Conservation (phyloP, 305 asterid species). For the Fraxinus floribunda region DNA sequence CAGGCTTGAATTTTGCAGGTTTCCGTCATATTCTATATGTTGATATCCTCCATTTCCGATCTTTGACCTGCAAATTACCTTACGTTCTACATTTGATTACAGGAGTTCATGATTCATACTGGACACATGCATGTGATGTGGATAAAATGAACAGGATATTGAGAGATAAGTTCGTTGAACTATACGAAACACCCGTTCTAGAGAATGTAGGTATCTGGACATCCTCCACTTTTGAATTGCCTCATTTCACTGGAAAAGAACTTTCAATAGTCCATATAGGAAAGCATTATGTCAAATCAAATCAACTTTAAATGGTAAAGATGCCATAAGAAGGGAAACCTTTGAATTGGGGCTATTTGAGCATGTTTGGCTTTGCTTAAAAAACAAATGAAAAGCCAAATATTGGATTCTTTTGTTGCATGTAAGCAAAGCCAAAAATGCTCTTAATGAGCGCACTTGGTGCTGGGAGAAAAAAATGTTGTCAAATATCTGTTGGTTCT, state of each 20-base stretch:
- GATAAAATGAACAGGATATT: constrained; percentile 72
- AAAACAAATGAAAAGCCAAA: neutral
- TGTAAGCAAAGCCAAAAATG: neutral
- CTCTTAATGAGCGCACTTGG: neutral
- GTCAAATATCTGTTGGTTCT: neutral
- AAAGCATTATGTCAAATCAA: neutral
- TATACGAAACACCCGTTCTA: constrained; percentile 74
- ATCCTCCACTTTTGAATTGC: constrained; percentile 16
- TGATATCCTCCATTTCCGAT: constrained; percentile 15
- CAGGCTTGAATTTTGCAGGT: constrained; percentile 96
- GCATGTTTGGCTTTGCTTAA: neutral
- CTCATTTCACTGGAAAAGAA: neutral
- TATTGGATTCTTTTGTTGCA: neutral
- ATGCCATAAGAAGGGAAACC: neutral
- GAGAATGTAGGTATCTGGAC: constrained; percentile 62
- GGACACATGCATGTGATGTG: constrained; percentile 98
- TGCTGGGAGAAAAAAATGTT: neutral
- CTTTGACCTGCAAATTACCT: constrained; percentile 13
- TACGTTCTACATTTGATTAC: constrained; percentile 29
- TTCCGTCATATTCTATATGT: constrained; percentile 1
- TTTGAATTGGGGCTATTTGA: neutral
- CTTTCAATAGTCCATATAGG: neutral
- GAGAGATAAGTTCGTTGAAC: constrained; percentile 86
- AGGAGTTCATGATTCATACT: constrained; percentile 98
- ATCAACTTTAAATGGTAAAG: neutral